Conservation (phyloP, 345 rosid genomes). For the Ailanthus altissimus region DNA sequence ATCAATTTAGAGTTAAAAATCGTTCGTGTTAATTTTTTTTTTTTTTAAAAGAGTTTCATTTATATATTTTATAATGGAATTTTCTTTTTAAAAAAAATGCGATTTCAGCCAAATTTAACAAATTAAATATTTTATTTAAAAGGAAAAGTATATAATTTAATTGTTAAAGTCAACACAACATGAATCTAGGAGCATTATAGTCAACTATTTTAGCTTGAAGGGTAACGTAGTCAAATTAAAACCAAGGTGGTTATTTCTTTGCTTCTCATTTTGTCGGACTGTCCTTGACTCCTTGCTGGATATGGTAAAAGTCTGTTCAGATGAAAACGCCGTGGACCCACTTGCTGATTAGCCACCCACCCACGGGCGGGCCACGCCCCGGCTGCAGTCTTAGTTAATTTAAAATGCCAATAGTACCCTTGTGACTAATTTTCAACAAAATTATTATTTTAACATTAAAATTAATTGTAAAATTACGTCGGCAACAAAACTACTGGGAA, state of each 20-base stretch:
- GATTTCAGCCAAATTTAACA: too few species aligned
- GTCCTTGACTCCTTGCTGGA: neutral
- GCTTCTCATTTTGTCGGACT: neutral
- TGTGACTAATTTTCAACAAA: neutral
- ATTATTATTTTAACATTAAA: neutral
- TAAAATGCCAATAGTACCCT: constrained; percentile 5
- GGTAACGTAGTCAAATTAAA: constrained; percentile 5
- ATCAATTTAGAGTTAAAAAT: too few species aligned
- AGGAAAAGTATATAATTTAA: too few species aligned
- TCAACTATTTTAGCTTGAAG: constrained; percentile 4
- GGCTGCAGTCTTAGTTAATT: neutral
- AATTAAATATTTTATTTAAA: too few species aligned
- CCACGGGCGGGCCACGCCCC: too few species aligned
- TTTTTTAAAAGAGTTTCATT: too few species aligned
- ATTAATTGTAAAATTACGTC: neutral
- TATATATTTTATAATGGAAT: too few species aligned
- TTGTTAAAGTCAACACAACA: neutral
- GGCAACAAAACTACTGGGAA: neutral
- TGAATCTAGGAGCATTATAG: neutral
- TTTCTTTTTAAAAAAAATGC: too few species aligned
- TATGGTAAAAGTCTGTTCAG: neutral
- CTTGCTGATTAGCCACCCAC: too few species aligned
- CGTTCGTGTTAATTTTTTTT: too few species aligned
- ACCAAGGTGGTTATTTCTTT: neutral
- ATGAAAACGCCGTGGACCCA: neutral